These are phyloP conservation scores for Penicillium expansum DNA, from an alignment of 2,329 filamentous ascomycete species.

Conservation along the genomic window DNA sequence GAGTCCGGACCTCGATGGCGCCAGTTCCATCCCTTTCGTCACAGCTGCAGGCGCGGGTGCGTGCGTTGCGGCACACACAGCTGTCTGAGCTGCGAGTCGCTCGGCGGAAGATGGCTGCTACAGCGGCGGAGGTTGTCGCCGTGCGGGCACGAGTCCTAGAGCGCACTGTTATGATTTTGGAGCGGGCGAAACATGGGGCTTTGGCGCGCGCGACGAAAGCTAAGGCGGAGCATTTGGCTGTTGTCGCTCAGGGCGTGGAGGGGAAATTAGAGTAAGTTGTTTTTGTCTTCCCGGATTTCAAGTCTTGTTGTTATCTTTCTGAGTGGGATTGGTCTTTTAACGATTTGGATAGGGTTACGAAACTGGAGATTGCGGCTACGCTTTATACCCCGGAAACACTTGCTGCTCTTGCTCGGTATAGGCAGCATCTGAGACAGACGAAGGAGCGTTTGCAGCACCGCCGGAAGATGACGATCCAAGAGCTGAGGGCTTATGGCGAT, in stretches of 20 bases:
- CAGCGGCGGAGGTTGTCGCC: slow-evolving; percentile 35
- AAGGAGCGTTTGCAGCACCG: slow-evolving; percentile 32
- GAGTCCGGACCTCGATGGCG: slow-evolving; percentile 24
- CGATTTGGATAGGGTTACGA: slow-evolving; percentile 32
- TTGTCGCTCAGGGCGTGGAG: slow-evolving; percentile 39
- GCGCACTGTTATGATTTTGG: slow-evolving; percentile 39
- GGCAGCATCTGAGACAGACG: slow-evolving; percentile 32
- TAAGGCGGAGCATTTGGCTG: slow-evolving; percentile 40
- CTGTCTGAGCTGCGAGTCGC: slow-evolving; percentile 34
- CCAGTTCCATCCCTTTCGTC: slow-evolving; percentile 24
- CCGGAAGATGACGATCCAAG: slow-evolving; percentile 28
- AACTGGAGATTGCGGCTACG: slow-evolving; percentile 35
- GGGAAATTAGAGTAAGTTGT: slow-evolving; percentile 38
- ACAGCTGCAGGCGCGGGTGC: slow-evolving; percentile 30
- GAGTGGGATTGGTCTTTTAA: background rate
- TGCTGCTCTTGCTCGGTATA: slow-evolving; percentile 34
- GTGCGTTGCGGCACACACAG: slow-evolving; percentile 30
- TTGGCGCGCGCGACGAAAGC: slow-evolving; percentile 37
- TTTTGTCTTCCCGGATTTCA: background rate
- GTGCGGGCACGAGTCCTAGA: slow-evolving; percentile 36
- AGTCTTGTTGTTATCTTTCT: background rate
- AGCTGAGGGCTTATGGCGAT: slow-evolving; percentile 37
- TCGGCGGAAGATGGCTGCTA: slow-evolving; percentile 35
- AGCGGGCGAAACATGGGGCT: slow-evolving; percentile 40
- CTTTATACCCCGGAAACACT: slow-evolving; percentile 41